A percentile compares a stretch with the other conserved stretches of the same genome.
Evolutionary conservation across 2,329 filamentous ascomycete genomes (phyloP).

Genomic region (Epichloe scottii): DNA sequence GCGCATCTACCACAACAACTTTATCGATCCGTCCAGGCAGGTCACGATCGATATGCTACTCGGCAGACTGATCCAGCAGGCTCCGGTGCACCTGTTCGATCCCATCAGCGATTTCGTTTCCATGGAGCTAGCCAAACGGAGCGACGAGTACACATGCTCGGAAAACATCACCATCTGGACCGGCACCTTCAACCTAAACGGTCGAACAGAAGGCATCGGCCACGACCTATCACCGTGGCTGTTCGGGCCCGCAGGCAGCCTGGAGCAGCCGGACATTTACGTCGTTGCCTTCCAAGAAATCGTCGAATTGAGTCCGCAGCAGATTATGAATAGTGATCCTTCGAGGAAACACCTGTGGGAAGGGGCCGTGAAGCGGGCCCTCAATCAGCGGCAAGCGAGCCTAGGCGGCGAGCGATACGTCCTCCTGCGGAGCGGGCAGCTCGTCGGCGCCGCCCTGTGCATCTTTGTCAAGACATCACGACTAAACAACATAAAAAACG

Average conservation of each 20-base stretch:
- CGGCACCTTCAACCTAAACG: slow-evolving; percentile 93
- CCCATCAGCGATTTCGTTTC: slow-evolving; percentile 88
- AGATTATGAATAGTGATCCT: slow-evolving; percentile 98
- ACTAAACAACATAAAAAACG: slow-evolving; percentile 80
- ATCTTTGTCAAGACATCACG: slow-evolving; percentile 76
- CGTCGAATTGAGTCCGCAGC: slow-evolving; percentile 91
- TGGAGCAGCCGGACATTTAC: slow-evolving; percentile 68
- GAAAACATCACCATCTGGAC: slow-evolving; percentile 69
- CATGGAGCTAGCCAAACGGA: slow-evolving; percentile 55
- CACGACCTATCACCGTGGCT: slow-evolving; percentile 81
- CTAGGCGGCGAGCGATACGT: slow-evolving; percentile 70
- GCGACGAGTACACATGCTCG: slow-evolving; percentile 61
- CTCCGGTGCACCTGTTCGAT: slow-evolving; percentile 76
- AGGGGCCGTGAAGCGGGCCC: slow-evolving; percentile 57
- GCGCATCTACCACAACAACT: slow-evolving; percentile 93
- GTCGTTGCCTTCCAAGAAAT: slow-evolving; percentile 96
- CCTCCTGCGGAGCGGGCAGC: slow-evolving; percentile 76
- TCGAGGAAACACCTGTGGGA: slow-evolving; percentile 80
- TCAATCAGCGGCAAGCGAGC: slow-evolving; percentile 59
- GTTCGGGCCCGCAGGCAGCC: slow-evolving; percentile 46
- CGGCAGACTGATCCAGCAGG: slow-evolving; percentile 71
- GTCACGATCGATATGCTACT: slow-evolving; percentile 91
- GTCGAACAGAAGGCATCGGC: slow-evolving; percentile 63
- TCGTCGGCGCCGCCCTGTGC: slow-evolving; percentile 85
- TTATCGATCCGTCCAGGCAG: slow-evolving; percentile 83